Evolutionary conservation across 768 basidiomycete genomes (phyloP), one percentile per base, ranked within the genome.

Genomic region (Psilocybe subaeruginosa): DNA sequence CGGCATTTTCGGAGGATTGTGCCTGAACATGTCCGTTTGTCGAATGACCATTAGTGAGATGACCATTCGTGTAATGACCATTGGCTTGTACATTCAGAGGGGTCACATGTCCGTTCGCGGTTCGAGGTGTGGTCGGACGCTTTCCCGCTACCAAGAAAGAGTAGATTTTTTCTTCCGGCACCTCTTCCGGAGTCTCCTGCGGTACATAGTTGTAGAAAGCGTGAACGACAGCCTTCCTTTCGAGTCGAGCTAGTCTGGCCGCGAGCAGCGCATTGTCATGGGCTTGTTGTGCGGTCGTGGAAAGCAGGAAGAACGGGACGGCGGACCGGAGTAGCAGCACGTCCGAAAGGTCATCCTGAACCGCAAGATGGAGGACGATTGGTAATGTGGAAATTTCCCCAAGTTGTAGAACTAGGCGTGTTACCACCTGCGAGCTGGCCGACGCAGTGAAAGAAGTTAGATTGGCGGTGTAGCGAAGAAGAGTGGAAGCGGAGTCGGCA

Each of bases 241-340:
- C 86, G 6, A 81, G 73, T 39, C 82, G 82, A 0, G 97, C 93
- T 53, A 98, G 76, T 46, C 89, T 85, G 54, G 92, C 88, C 12
- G 94, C 93, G 16, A 99, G 83, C 37, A 98, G 77, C 23, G 94
- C 91, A 73, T 98, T 89, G 70, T 96, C 93, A 67, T 97, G 91
- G 3, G 95, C 93, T 69, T 95, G 84, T 71, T 94, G 91, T 3
- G 86, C 72, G 0, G 84, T 86, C 37, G 85, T 81, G 5, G 94
- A 96, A 68, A 96, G 80, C 53, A 99, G 67, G 70, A 95, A 89
- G 75, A 88, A 92, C 30, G 92, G 91, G 4, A 93, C 85, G 17
- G 87, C 82, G n/a, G 90, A 85, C 43, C 89, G 88, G 59, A 97
- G 87, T 11, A 89, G 77, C 45, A 96, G 82, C 43, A 87, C 86